A percentile compares a stretch with the other conserved stretches of the same genome.
Conservation (phyloP, 257 asterid genomes). For the Nicotiana otophora region DNA sequence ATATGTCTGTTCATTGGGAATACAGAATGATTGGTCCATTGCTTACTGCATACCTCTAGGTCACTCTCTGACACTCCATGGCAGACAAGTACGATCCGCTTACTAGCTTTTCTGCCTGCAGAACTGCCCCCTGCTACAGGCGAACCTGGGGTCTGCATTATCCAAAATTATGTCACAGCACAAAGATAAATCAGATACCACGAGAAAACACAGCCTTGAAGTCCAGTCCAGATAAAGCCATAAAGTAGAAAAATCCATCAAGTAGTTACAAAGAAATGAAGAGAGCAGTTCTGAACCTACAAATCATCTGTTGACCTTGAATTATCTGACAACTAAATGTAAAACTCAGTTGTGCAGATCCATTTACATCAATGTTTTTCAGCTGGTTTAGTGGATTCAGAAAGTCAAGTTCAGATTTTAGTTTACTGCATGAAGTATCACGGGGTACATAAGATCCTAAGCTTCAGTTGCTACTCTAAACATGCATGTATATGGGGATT, state of each 20-base stretch:
- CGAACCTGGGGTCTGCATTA: conserved; percentile 90
- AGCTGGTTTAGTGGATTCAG: neutral
- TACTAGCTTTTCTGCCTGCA: conserved; percentile 69
- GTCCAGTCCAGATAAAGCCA: conserved; percentile 21
- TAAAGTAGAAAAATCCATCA: neutral
- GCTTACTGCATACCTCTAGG: conserved; percentile 36
- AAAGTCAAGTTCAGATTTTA: neutral
- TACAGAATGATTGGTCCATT: neutral
- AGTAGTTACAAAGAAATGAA: neutral
- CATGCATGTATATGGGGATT: no score
- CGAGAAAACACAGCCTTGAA: conserved; percentile 3
- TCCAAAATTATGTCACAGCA: conserved; percentile 12
- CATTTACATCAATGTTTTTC: neutral
- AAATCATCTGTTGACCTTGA: neutral
- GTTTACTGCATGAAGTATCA: neutral
- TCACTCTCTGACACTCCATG: conserved; percentile 57
- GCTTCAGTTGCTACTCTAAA: neutral
- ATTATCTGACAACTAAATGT: neutral
- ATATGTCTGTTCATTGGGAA: neutral
- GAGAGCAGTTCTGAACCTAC: neutral
- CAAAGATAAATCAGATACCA: neutral
- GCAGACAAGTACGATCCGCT: conserved; percentile 54
- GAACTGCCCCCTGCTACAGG: conserved; percentile 60
- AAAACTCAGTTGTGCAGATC: neutral
- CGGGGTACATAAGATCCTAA: neutral